Evolutionary conservation across 106 monocot species (phyloP), one percentile per base, ranked within the genome.

Genomic region (Phalaenopsis aphrodite): DNA sequence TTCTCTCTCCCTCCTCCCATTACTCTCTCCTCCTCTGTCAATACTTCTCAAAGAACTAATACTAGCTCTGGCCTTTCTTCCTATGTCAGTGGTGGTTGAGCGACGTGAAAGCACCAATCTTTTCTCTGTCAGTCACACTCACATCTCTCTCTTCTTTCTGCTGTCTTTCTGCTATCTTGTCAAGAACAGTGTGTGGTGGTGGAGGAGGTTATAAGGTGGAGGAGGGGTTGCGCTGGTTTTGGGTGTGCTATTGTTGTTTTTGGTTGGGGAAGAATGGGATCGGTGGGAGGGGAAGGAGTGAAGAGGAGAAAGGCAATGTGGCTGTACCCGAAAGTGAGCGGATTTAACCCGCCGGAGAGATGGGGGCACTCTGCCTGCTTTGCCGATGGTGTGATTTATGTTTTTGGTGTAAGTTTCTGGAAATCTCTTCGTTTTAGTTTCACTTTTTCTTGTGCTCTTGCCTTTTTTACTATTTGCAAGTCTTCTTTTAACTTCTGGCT

Each of bases 331-430:
- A 96, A 91, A 79, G 87, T 87, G 68, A 9, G 75, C 67, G 93
- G 93, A 8, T 93, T 93, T 78, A 91, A 90, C 77, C 95, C 95
- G 12, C 83, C 95, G 41, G 95, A 96, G 89, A 93, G 95, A 83
- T 96, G 95, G 95, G 95, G 95, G 41, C 95, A 96, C 83, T 96
- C 95, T 11, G 93, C 95, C 77, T 96, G 93, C 85, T 88, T 84
- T 84, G 86, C 39, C 72, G 85, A 96, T 55, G 90, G 93, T 1
- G 78, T 84, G 76, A 61, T 96, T 69, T 96, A 91, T 81, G 86
- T 96, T 78, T 93, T 93, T 84, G 95, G 95, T 86, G 95, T 96
- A 87, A 74, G 84, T 67, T 69, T 85, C 16, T 79, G 12, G 12
- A 10, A 2, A 10, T 52, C 14, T 12, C 52, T 12, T 52, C 14